These are phyloP conservation scores for Fagus sylvatica DNA, from an alignment of 306 rosid species.

Conservation along the genomic window DNA sequence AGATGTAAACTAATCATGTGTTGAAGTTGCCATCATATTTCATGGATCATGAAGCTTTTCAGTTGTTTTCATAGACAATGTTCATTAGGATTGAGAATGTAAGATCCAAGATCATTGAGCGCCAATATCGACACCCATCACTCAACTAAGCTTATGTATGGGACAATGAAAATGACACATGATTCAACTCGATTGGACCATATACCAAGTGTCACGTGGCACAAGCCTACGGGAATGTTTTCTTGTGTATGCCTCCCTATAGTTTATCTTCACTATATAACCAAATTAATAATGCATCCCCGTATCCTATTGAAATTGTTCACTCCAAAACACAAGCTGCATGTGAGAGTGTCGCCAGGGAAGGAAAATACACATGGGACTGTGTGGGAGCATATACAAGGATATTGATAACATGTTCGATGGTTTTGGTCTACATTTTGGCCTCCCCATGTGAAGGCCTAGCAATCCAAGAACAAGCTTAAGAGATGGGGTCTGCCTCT, in stretches of 20 bases:
- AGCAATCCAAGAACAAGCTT: conserved; percentile 29
- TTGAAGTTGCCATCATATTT: no score
- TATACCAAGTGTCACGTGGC: conserved; percentile 31
- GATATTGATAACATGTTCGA: conserved; percentile 34
- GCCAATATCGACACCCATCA: background rate
- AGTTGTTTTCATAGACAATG: no score
- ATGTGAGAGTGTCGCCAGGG: conserved; percentile 57
- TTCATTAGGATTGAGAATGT: no score
- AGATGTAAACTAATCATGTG: no score
- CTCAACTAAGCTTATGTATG: background rate
- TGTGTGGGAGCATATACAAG: background rate
- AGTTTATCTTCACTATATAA: conserved; percentile 10
- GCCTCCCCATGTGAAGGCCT: conserved; percentile 49
- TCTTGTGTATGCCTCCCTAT: conserved; percentile 29
- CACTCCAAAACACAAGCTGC: conserved; percentile 31
- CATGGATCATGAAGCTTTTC: no score
- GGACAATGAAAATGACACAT: background rate
- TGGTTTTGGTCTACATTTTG: conserved; percentile 40
- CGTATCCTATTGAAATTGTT: conserved; percentile 24
- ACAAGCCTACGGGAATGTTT: conserved; percentile 40
- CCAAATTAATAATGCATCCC: conserved; percentile 26
- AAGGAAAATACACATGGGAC: conserved; percentile 41
- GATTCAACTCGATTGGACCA: conserved; percentile 23
- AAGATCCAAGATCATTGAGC: no score
- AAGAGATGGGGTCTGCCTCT: conserved; percentile 38